A percentile compares a stretch with the other conserved stretches of the same genome.
Conservation (phyloP, 257 asterid species). For the Leonotis leonurus region DNA sequence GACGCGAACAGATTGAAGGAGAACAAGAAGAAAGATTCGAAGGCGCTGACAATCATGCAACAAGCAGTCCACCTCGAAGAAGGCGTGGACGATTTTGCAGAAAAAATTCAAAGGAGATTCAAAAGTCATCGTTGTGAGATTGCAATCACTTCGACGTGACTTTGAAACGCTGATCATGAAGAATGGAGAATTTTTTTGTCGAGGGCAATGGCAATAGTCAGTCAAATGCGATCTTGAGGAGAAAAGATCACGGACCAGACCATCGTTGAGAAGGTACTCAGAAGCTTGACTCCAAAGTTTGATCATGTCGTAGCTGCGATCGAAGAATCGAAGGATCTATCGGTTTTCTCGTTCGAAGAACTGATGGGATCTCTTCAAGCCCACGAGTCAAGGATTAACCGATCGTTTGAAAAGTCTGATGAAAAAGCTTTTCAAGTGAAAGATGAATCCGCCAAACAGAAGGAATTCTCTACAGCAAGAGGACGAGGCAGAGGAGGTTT, state of each 20-base stretch:
- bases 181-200: neutral
- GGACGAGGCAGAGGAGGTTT: no score
- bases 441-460: no score
- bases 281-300: constrained; percentile 8
- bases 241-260: neutral
- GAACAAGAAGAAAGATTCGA: neutral
- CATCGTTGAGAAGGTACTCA: neutral
- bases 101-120: neutral
- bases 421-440: no score
- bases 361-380: no score
- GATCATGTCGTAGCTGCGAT: no score
- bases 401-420: no score
- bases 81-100: no score
- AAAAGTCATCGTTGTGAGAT: constrained; percentile 1
- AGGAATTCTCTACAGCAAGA: no score
- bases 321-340: no score
- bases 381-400: no score
- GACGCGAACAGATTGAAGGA: no score
- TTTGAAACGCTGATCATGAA: neutral
- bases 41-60: neutral
- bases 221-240: neutral
- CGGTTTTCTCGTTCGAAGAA: no score
- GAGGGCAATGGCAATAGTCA: neutral
- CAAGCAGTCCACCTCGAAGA: neutral
- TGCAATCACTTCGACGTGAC: neutral